Evolutionary conservation across 306 rosid genomes (phyloP), one percentile per base, ranked within the genome.

Genomic region (Cucurbita moschata): DNA sequence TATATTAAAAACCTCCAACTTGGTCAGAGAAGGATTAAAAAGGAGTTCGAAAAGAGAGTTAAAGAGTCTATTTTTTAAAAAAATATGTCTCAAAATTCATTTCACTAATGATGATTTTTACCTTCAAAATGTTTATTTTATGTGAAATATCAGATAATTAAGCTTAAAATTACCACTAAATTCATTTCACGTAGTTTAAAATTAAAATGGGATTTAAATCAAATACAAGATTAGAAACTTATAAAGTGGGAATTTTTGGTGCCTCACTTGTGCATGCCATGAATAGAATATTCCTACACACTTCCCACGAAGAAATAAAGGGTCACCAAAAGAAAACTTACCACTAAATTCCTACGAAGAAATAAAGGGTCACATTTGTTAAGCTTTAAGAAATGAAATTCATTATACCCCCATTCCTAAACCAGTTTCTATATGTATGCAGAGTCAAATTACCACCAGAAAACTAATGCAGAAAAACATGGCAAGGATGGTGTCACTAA

Each of bases 401-500:
- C 35, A 30, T 3, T 30, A 30, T 30, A 30, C 35, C 35, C 35
- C 35, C 35, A 30, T 30, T 30, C 35, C 35, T 30, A 30, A 30
- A 2, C 35, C 35, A 30, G 4, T 30, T 30, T 50, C 58, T 38
- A 44, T 46, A 66, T 67, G 54, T 6, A 10, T 46, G 54, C 72
- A 67, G 72, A 67, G 38, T 46, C 72, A 23, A 67, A 21, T 67
- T 67, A 46, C 72, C 72, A 67, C 18, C 72, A 43, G 72, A 19
- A 46, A 67, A 46, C 40, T 73, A 15, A 50, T 18, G 76, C 68
- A 80, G 71, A 80, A 83, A 74, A 13, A 84, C 51, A 44, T 10
- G 18, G 10, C 19, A 13, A 21, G 7, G 15, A 67, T 67, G 54
- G 18, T 4, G 16, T 12, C 11, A 21, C 72, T 21, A 21, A 67